Evolutionary conservation across 805 yeast genomes (phyloP).

Genomic region (Zygotorulaspora chibaensis): DNA sequence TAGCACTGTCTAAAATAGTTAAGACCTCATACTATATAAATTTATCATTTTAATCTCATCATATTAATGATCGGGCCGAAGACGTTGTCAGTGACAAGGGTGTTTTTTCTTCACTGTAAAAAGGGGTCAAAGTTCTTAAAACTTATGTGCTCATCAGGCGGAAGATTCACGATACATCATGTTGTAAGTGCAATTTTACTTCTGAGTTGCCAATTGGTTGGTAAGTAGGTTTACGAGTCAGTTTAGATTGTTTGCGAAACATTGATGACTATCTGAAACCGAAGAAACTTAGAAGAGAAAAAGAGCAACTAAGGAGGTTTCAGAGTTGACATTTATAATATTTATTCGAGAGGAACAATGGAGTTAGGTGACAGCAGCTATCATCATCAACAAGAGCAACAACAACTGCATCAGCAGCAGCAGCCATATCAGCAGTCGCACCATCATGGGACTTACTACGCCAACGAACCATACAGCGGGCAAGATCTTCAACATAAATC

Average conservation of each 20-base stretch:
- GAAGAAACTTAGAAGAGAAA: not conserved
- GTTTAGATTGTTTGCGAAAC: not conserved
- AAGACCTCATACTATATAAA: constrained; percentile 2
- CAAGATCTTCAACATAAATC: constrained; percentile 16
- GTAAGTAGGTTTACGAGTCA: not conserved
- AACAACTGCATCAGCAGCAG: constrained; percentile 17
- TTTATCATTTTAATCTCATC: constrained; percentile 7
- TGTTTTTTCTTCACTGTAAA: not conserved
- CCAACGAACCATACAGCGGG: constrained; percentile 1
- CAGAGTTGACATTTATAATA: not conserved
- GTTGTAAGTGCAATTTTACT: not conserved
- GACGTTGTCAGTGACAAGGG: constrained; percentile 7
- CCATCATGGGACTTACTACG: constrained; percentile 1
- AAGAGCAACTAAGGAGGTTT: not conserved
- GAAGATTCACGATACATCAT: not conserved
- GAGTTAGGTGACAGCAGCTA: not conserved
- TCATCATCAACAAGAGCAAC: constrained; percentile 10
- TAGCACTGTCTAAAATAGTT: constrained; percentile 6
- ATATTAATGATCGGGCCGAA: not conserved
- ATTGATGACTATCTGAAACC: not conserved
- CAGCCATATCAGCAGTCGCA: constrained; percentile 12
- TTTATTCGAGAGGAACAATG: not conserved
- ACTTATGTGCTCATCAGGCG: not conserved
- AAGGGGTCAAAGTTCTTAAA: not conserved
- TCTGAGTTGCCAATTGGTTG: not conserved